Evolutionary conservation across 2,329 filamentous ascomycete genomes (phyloP).

Genomic region (Ampelomyces quisqualis): DNA sequence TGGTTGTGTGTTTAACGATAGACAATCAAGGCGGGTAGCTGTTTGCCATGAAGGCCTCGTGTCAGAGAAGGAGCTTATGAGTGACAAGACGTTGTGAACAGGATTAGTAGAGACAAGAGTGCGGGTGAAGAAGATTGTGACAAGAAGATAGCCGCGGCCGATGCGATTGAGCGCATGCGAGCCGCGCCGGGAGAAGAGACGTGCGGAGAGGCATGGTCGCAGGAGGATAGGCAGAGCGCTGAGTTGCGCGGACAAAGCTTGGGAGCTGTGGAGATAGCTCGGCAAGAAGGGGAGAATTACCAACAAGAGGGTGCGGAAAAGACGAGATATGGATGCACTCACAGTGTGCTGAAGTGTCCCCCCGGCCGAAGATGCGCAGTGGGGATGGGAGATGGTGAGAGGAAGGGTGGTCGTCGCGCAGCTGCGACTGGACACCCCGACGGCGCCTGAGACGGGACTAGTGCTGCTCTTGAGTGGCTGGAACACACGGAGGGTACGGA

Average conservation of each 20-base stretch:
- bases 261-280: slow-evolving; percentile 36
- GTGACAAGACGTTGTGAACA: slow-evolving; percentile 31
- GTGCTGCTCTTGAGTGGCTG: slow-evolving; percentile 13
- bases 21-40: slow-evolving; percentile 40
- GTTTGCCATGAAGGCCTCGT: slow-evolving; percentile 46
- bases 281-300: slow-evolving; percentile 26
- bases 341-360: slow-evolving; percentile 40
- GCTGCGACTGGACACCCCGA: slow-evolving; percentile 19
- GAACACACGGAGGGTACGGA: slow-evolving; percentile 6
- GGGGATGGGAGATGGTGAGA: slow-evolving; percentile 27
- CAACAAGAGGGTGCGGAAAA: slow-evolving; percentile 31
- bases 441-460: slow-evolving; percentile 24
- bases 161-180: slow-evolving; percentile 37
- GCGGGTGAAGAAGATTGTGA: slow-evolving; percentile 17
- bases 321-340: slow-evolving; percentile 41
- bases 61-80: slow-evolving; percentile 44
- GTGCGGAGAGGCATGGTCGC: slow-evolving; percentile 29
- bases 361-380: slow-evolving; percentile 21
- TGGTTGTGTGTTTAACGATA: slow-evolving; percentile 22
- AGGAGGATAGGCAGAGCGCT: slow-evolving; percentile 32
- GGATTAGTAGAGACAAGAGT: slow-evolving; percentile 32
- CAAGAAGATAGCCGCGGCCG: slow-evolving; percentile 32
- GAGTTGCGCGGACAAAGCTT: slow-evolving; percentile 36
- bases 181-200: slow-evolving; percentile 37
- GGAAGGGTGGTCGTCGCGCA: slow-evolving; percentile 22